Base-by-base conservation (phyloP, 2,329 filamentous ascomycete species). In the Talaromyces atroroseus region DNA sequence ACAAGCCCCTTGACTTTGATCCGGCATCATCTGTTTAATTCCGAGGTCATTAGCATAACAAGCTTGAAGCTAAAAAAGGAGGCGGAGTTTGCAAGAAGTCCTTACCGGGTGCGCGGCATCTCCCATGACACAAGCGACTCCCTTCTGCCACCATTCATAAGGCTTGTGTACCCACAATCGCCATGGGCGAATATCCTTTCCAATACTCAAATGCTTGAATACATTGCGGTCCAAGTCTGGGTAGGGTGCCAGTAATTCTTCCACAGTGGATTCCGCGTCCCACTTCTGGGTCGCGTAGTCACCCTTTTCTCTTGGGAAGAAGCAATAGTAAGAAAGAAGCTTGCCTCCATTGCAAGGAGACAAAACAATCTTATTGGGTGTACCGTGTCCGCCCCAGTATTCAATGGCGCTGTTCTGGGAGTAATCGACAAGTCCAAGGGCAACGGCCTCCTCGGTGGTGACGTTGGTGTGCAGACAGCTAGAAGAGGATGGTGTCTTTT, bases 361-460 rank as follows among this genome's bases (percentile, higher is more conserved):
- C 1, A 88, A 74, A 5, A 88, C 85, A 57, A 89, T 88, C 76
- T 88, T 89, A 69, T 87, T 82, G 76, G 76, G 82, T 64, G 82
- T 83, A 55, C 84, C 81, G 10, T 58, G 56, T 52, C 86, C 86
- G 24, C 86, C 86, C 85, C 85, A 88, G 74, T 87, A 88, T 68
- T 89, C 83, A 0, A 89, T 74, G 0, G 84, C 85, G 24, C 68
- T 74, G 70, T 88, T 68, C 34, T 77, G 64, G 0, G 82, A 83
- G 69, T 86, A 87, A 66, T 88, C 82, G 32, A 83, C 77, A 0
- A 88, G 77, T 2, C 85, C 85, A 1, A 82, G 73, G 57, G 75
- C 74, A 29, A 82, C 77, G 1, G 82, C 83, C n/a, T 85, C 78
- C 38, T 82, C 80, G 0, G 84, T 85, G 20, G 70, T 70, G 55